A percentile compares a stretch with the other conserved stretches of the same genome.
Evolutionary conservation across 805 yeast genomes (phyloP).

Genomic region (Blastobotrys parvus): DNA sequence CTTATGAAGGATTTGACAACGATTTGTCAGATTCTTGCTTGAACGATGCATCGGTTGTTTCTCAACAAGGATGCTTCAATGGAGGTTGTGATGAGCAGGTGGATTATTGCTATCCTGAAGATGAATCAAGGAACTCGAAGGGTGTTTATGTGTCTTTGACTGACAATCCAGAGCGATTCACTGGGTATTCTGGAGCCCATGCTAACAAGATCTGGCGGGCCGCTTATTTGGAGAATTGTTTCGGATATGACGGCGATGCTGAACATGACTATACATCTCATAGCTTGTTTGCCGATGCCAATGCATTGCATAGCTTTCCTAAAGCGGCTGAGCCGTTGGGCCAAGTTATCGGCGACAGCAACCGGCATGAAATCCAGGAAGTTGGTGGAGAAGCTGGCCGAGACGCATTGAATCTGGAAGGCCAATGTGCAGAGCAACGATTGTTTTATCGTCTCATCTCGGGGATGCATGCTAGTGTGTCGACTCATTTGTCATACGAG

Average conservation of each 20-base stretch:
- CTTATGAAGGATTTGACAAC: background rate
- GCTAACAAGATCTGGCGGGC: conserved; percentile 89
- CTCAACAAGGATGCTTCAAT: conserved; percentile 18
- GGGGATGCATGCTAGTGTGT: conserved; percentile 94
- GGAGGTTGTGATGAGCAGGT: conserved; percentile 28
- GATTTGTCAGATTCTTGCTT: conserved; percentile 6
- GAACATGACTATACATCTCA: background rate
- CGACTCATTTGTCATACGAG: conserved; percentile 86
- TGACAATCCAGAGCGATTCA: conserved; percentile 90
- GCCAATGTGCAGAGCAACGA: conserved; percentile 74
- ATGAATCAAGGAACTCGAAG: conserved; percentile 26
- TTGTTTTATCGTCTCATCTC: conserved; percentile 79
- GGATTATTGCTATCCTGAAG: conserved; percentile 36
- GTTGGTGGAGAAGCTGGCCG: conserved; percentile 22
- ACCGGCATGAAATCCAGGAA: conserved; percentile 20
- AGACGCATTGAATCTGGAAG: conserved; percentile 33
- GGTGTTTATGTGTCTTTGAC: conserved; percentile 75
- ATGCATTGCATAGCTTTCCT: conserved; percentile 1
- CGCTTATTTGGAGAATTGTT: conserved; percentile 87
- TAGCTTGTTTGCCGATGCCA: conserved; percentile 5
- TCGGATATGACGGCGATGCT: conserved; percentile 37
- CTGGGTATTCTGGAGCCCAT: conserved; percentile 92
- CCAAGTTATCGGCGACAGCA: conserved; percentile 15
- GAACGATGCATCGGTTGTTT: conserved; percentile 19
- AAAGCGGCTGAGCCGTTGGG: conserved; percentile 14